Base-by-base conservation (phyloP, 805 yeast species). In the Wickerhamomyces rabaulensis region DNA sequence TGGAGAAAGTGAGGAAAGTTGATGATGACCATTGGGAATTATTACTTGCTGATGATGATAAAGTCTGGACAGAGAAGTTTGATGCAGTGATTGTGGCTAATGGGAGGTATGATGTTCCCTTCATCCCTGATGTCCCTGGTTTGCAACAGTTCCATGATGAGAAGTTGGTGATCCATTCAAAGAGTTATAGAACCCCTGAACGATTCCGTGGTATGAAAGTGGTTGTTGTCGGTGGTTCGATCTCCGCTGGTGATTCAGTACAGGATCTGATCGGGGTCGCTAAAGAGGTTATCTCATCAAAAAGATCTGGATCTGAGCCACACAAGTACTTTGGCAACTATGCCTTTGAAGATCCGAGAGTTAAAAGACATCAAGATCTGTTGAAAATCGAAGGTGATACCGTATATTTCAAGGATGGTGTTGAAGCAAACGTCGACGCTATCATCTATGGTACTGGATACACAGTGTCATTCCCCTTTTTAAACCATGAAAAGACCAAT, bases 401-500 rank as follows among this genome's bases (percentile, higher is more conserved):
- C 2, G 64, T 77, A 3, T 51, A 58, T 3, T 75, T 80, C 41
- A 65, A 46, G 3, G 78, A 76, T 48, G 85, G 80, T 4, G 56
- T 50, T 10, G 50, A 77, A 1, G 47, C 51, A 2, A 67, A 65
- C 25, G 69, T 82, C 29, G 87, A 84, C 52, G 55, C 55, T 26
- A 67, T 86, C n/a, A 62, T 84, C 9, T 81, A 78, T 58, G 84
- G 84, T 37, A 84, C 92, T 0, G 92, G 92, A 0, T 86, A 82
- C 60, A 67, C 74, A 26, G 76, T 78, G 25, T 45, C 47, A 40
- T 52, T 42, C 42, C 53, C 53, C 54, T 52, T 67, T 64, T 45
- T 70, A 54, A 26, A 65, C 61, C 46, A 47, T 48, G 13, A 54
- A 44, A 43, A 44, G 53, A 16, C 43, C 46, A 10, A 47, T 51